phyloP scores from a whole-genome alignment of 1,139 yeast genomes.

The Taphrina flavorubra region DNA sequence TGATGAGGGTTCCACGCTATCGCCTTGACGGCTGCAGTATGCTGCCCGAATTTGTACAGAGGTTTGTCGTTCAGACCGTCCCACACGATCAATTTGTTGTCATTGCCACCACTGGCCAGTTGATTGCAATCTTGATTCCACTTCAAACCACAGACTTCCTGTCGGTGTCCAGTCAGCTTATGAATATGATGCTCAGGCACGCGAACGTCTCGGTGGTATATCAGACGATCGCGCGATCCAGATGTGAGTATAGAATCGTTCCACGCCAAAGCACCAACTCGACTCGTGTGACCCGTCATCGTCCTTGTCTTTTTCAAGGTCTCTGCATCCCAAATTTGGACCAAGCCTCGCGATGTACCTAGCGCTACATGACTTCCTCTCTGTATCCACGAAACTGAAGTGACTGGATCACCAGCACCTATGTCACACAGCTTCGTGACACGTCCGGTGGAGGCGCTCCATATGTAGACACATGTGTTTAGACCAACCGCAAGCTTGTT shows the following conservation, averaged over 20 bases:
- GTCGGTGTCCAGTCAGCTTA: slow-evolving; percentile 75
- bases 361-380: slow-evolving; percentile 89
- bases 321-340: slow-evolving; percentile 96
- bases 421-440: slow-evolving; percentile 78
- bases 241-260: slow-evolving; percentile 85
- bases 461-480: slow-evolving; percentile 83
- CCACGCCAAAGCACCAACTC: slow-evolving; percentile 87
- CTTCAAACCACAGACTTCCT: slow-evolving; percentile 93
- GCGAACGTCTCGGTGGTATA: slow-evolving; percentile 89
- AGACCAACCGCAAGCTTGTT: slow-evolving; percentile 89
- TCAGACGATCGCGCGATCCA: slow-evolving; percentile 84
- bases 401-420: slow-evolving; percentile 58
- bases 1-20: slow-evolving; percentile 98
- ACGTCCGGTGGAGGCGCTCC: slow-evolving; percentile 87
- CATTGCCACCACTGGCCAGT: slow-evolving; percentile 93
- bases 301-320: slow-evolving; percentile 81
- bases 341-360: slow-evolving; percentile 85
- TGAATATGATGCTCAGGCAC: slow-evolving; percentile 81
- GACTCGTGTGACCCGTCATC: slow-evolving; percentile 85
- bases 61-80: slow-evolving; percentile 79
- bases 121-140: slow-evolving; percentile 83
- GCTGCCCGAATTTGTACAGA: slow-evolving; percentile 75
- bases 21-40: slow-evolving; percentile 94
- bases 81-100: slow-evolving; percentile 83
- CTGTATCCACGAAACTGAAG: slow-evolving; percentile 85